phyloP scores from a whole-genome alignment of 495 filamentous ascomycete genomes.

The Talaromyces proteolyticus region DNA sequence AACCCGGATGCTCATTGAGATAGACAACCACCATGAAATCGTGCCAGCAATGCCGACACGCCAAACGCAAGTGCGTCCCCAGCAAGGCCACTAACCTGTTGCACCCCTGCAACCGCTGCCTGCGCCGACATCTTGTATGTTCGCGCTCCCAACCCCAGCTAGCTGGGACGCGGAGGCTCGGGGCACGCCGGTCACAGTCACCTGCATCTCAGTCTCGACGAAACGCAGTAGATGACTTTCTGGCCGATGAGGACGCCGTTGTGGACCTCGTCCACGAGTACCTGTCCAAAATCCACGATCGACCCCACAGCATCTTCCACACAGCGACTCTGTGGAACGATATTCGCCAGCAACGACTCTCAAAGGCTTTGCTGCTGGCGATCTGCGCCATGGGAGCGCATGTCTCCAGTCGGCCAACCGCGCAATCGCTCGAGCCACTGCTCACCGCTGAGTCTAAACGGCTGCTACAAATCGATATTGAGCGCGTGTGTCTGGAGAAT shows the following conservation, averaged over 20 bases:
- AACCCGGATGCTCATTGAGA: no score
- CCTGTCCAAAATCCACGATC: neutral
- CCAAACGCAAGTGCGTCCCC: slow-evolving; percentile 3
- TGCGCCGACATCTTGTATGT: neutral
- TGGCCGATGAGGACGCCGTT: neutral
- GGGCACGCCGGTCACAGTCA: neutral
- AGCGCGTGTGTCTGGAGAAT: slow-evolving; percentile 1
- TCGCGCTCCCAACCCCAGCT: neutral
- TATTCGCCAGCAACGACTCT: neutral
- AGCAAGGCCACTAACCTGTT: neutral
- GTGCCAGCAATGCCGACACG: slow-evolving; percentile 1
- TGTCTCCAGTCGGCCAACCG: neutral
- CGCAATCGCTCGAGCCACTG: neutral
- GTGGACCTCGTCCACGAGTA: neutral
- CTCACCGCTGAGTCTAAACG: slow-evolving; percentile 1
- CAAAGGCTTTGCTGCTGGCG: neutral
- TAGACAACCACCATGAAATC: neutral
- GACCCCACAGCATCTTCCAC: neutral
- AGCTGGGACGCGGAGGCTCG: neutral
- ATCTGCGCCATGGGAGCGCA: neutral
- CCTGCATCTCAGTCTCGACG: neutral
- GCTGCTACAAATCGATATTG: neutral
- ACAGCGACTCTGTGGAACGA: neutral
- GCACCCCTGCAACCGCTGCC: slow-evolving; percentile 1
- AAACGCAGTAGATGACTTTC: neutral